Evolutionary conservation across 1,284 basidiomycete genomes (phyloP).

Genomic region (Ustilago shanxiensis): DNA sequence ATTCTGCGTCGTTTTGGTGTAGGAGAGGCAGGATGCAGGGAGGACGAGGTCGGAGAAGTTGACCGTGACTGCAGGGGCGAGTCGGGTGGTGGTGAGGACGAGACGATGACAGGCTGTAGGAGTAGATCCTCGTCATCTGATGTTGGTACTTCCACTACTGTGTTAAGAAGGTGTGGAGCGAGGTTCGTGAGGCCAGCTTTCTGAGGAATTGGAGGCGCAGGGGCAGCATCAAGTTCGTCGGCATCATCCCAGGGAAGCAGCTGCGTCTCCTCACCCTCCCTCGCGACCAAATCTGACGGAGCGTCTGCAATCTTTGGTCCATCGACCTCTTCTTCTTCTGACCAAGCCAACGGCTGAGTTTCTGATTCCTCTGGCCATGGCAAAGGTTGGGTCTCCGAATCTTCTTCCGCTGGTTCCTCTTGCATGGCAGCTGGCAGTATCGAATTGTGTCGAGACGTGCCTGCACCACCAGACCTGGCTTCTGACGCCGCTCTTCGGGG

Average conservation of each 20-base stretch:
- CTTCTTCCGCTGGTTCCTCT: conserved; percentile 10
- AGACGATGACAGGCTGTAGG: conserved; percentile 12
- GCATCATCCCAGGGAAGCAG: conserved; percentile 25
- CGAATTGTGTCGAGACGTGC: conserved; percentile 1
- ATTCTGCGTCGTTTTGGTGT: conserved; percentile 5
- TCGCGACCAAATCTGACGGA: not conserved
- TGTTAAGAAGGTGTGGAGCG: not conserved
- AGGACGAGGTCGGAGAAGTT: not conserved
- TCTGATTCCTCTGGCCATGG: conserved; percentile 19
- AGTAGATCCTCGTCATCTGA: conserved; percentile 43
- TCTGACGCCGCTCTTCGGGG: conserved; percentile 18
- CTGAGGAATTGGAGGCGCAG: not conserved
- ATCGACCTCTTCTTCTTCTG: conserved; percentile 1
- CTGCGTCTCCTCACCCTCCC: conserved; percentile 9
- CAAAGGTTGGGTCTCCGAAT: conserved; percentile 20
- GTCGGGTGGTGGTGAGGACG: not conserved
- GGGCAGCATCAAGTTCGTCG: not conserved
- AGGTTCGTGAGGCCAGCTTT: not conserved
- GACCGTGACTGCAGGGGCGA: not conserved
- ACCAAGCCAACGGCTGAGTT: conserved; percentile 12
- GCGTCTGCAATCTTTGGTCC: not conserved
- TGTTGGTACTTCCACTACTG: conserved; percentile 15
- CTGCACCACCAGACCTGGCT: not conserved
- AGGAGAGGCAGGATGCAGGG: not conserved
- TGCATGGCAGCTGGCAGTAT: not conserved